Evolutionary conservation across 805 yeast species (phyloP), one percentile per base, ranked within the genome.

Genomic region (Clavispora vitiphila): DNA sequence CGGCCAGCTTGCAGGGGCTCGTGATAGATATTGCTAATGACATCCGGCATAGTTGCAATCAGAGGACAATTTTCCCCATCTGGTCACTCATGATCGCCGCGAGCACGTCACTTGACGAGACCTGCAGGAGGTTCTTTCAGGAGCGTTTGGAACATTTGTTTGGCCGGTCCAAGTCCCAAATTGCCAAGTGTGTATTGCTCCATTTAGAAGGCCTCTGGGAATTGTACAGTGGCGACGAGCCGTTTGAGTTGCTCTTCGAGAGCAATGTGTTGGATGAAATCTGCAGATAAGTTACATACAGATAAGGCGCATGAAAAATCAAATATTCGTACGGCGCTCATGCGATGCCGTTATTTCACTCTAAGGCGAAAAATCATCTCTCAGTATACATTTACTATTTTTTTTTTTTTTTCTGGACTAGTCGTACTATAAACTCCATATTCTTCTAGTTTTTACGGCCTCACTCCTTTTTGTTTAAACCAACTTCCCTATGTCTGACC

Each of bases 71-170:
- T 21, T 41, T 49, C 16, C 53, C 53, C 8, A 44, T 49, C 4
- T 49, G 53, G 53, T 36, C 50, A 8, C 40, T 47, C 4, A 40
- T 45, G 43, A 49, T 47, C 20, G 51, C 46, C 14, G 51, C 50
- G 11, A 40, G 51, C 24, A 31, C 53, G 14, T 37, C 45, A n/a
- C 21, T 26, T 9, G 30, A 24, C 8, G 22, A 14, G 8, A 21
- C 31, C 5, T 37, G 43, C 26, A 43, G 46, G 8, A 21, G 8
- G 7, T 47, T 45, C 29, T 49, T 47, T 36, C 26, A 35, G 18
- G 18, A 21, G 4, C n/a, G 36, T 19, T 40, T 45, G 14, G 32
- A 38, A 5, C 34, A 34, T 2, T 32, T 49, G 14, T 20, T 39
- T 21, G 18, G 21, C 14, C 16, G 39, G 8, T 41, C 50, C 12